These are phyloP conservation scores for Anisodus acutangulus DNA, from an alignment of 257 asterid genomes.

Conservation along the genomic window DNA sequence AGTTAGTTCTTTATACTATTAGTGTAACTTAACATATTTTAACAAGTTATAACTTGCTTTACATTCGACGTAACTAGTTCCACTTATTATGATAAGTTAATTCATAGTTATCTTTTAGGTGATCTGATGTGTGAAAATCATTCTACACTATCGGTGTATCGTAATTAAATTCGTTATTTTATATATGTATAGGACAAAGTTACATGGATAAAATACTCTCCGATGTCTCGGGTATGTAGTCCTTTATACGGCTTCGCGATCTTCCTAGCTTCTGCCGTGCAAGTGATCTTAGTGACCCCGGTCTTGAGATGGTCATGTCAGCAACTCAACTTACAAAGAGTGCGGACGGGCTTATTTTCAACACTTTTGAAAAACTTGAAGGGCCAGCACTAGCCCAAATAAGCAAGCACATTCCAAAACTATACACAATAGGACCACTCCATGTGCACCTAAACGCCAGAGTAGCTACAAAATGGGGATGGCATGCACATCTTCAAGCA, in stretches of 20 bases:
- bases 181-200: conserved; percentile 30
- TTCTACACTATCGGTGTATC: background rate
- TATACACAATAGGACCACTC: conserved; percentile 46
- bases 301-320: conserved; percentile 28
- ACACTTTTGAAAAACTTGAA: conserved; percentile 48
- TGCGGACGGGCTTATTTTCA: conserved; percentile 41
- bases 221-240: conserved; percentile 32
- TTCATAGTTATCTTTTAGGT: background rate
- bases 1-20: too few relatives aligned
- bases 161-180: background rate
- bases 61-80: background rate
- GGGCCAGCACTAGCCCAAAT: conserved; percentile 38
- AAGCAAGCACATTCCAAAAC: conserved; percentile 27
- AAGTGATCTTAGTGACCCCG: conserved; percentile 3
- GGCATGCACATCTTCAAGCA: background rate
- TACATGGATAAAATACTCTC: conserved; percentile 34
- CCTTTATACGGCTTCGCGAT: conserved; percentile 39
- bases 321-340: conserved; percentile 33
- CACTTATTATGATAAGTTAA: background rate
- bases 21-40: too few relatives aligned
- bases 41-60: background rate
- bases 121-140: background rate
- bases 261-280: conserved; percentile 41
- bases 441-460: conserved; percentile 35
- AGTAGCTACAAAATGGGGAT: conserved; percentile 14